phyloP scores from a whole-genome alignment of 139 green algal genomes.

The Volvox reticuliferus region DNA sequence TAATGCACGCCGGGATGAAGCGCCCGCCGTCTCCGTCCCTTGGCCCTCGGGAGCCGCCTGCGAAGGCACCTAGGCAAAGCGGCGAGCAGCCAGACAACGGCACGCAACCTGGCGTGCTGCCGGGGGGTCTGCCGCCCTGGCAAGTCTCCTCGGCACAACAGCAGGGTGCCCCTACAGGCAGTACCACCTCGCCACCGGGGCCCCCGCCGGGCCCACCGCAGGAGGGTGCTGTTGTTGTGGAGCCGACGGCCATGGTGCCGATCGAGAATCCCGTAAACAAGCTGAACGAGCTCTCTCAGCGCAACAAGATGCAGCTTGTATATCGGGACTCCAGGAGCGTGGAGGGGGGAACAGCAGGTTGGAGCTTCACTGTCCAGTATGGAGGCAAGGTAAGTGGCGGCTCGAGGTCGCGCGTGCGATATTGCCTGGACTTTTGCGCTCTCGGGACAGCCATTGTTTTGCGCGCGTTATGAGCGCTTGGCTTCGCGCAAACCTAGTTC shows the following conservation, averaged over 20 bases:
- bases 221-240: not conserved
- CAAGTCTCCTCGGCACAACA: not conserved
- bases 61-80: constrained; percentile 22
- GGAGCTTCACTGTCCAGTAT: constrained; percentile 11
- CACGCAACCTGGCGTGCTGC: not conserved
- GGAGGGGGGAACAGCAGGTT: not conserved
- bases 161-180: not conserved
- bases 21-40: constrained; percentile 17
- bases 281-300: constrained; percentile 46
- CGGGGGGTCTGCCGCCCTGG: constrained; percentile 14
- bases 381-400: not conserved
- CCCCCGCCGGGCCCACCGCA: not conserved
- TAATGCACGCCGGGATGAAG: constrained; percentile 6
- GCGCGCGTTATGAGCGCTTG: too few species aligned
- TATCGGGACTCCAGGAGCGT: not conserved
- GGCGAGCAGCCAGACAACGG: not conserved
- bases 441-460: too few species aligned
- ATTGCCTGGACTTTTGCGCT: too few species aligned
- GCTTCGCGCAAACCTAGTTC: too few species aligned
- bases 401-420: not conserved
- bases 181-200: not conserved
- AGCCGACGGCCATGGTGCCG: not conserved
- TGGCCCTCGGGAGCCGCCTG: not conserved
- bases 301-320: not conserved
- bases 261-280: constrained; percentile 29